phyloP scores from a whole-genome alignment of 768 basidiomycete species.

The Galerina marginata region DNA sequence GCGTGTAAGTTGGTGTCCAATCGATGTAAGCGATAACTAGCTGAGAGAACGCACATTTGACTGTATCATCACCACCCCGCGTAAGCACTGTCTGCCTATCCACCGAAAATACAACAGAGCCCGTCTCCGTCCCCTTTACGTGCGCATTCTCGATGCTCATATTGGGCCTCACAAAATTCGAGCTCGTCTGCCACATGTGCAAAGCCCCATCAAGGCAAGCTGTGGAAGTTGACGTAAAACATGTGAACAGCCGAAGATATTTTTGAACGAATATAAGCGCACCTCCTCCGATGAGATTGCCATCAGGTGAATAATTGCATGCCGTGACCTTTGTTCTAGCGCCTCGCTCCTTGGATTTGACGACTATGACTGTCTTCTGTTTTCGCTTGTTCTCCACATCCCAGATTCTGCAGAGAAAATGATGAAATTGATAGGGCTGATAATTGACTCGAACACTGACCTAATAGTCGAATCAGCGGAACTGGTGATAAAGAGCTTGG shows the following conservation, averaged over 20 bases:
- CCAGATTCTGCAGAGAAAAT: constrained; percentile 74
- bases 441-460: constrained; percentile 41
- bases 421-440: constrained; percentile 1
- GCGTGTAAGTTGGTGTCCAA: constrained; percentile 8
- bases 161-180: constrained; percentile 93
- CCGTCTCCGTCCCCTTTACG: constrained; percentile 82
- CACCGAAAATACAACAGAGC: constrained; percentile 86
- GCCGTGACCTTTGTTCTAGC: constrained; percentile 89
- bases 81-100: constrained; percentile 88
- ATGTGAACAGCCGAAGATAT: constrained; percentile 18
- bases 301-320: constrained; percentile 90
- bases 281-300: constrained; percentile 91
- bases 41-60: constrained; percentile 77
- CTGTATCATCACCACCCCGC: constrained; percentile 92
- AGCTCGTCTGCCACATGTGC: constrained; percentile 91
- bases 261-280: constrained; percentile 24
- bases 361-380: constrained; percentile 94
- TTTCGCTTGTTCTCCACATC: constrained; percentile 91
- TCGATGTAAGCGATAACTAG: constrained; percentile 5
- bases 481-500: constrained; percentile 84
- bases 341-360: constrained; percentile 95
- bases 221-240: constrained; percentile 34
- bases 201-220: constrained; percentile 91
- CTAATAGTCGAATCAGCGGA: constrained; percentile 97
- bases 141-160: constrained; percentile 89